Evolutionary conservation across 495 filamentous ascomycete genomes (phyloP).

Genomic region (Annulohypoxylon moriforme): DNA sequence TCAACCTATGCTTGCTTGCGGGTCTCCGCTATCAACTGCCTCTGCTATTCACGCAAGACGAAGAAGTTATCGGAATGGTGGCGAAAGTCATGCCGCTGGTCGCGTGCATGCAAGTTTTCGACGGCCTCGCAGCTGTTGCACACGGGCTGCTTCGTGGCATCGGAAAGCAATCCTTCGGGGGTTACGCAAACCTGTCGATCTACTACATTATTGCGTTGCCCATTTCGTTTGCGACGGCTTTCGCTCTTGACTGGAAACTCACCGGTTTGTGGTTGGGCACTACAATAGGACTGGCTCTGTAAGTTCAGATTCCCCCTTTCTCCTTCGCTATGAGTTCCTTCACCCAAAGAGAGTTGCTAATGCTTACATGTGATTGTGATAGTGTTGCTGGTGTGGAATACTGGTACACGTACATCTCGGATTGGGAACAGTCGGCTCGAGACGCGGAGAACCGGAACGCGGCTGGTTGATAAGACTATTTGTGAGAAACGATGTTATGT

Average conservation of each 20-base stretch:
- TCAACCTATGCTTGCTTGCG: constrained; percentile 77
- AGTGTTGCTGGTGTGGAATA: constrained; percentile 74
- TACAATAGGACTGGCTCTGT: constrained; percentile 72
- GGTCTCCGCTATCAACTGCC: constrained; percentile 75
- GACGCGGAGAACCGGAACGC: constrained; percentile 78
- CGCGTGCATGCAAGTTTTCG: constrained; percentile 89
- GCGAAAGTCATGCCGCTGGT: constrained; percentile 78
- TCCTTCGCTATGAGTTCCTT: background rate
- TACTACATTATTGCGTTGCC: constrained; percentile 91
- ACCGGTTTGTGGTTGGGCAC: constrained; percentile 86
- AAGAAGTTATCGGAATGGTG: constrained; percentile 80
- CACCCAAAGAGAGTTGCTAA: constrained; percentile 29
- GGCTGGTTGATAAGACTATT: constrained; percentile 54
- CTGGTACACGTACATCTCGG: constrained; percentile 70
- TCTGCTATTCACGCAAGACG: constrained; percentile 80
- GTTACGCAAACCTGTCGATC: constrained; percentile 83
- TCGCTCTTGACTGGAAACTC: constrained; percentile 77
- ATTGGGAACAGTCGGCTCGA: constrained; percentile 79
- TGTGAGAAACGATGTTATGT: background rate
- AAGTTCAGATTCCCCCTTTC: constrained; percentile 37
- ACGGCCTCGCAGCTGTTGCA: constrained; percentile 78
- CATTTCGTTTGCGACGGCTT: constrained; percentile 79
- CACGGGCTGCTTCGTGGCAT: constrained; percentile 87
- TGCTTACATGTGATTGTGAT: constrained; percentile 15
- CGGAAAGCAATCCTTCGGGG: constrained; percentile 86